These are phyloP conservation scores for Solanum pinnatisectum DNA, from an alignment of 257 asterid genomes.

Conservation along the genomic window DNA sequence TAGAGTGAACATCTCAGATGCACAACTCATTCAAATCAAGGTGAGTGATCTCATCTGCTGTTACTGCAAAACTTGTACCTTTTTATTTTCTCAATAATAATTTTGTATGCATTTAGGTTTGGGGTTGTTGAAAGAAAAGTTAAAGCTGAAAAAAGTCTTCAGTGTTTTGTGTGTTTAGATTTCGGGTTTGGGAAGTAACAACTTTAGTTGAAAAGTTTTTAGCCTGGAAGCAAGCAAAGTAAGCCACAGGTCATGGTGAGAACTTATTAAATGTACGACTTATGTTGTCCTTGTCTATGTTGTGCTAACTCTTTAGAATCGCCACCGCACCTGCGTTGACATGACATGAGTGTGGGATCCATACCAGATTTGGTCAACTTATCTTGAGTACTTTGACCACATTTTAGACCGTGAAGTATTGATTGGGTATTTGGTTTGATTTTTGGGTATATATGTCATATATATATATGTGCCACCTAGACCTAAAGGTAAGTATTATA, in stretches of 20 bases:
- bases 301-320: not conserved
- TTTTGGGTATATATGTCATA: not conserved
- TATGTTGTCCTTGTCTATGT: not conserved
- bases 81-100: not conserved
- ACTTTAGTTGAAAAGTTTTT: not conserved
- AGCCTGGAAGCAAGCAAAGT: not conserved
- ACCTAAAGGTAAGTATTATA: no score
- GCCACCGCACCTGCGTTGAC: not conserved
- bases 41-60: conserved; percentile 21
- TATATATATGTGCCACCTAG: no score
- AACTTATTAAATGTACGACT: not conserved
- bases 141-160: not conserved
- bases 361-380: not conserved
- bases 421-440: not conserved
- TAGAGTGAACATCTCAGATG: conserved; percentile 45
- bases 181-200: not conserved
- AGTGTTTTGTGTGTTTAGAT: not conserved
- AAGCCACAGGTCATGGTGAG: not conserved
- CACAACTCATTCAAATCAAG: conserved; percentile 83
- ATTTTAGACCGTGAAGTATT: not conserved
- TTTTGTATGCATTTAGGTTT: not conserved
- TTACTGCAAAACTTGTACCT: not conserved
- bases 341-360: not conserved
- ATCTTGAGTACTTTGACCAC: not conserved
- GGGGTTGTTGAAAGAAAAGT: not conserved